Evolutionary conservation across 1,284 basidiomycete genomes (phyloP), one percentile per base, ranked within the genome.

Genomic region (Apiotrichum gracile): DNA sequence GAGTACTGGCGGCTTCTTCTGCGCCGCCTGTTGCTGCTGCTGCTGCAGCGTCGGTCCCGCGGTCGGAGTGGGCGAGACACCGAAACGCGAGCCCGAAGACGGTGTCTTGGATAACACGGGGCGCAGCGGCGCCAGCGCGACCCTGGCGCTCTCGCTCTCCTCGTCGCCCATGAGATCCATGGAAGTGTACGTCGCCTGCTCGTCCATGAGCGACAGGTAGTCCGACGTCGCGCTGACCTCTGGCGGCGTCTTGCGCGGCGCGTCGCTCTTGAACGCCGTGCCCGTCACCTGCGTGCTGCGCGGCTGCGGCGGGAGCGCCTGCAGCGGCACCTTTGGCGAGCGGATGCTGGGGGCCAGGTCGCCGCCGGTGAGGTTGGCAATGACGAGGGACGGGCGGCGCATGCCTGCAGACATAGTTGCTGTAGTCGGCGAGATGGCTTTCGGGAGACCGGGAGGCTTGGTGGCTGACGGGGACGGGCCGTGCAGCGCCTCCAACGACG

Each of bases 231-330:
- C 51, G 41, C 22, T 12, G 31, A 24, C 10, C n/a, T 19, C 16
- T 33, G 29, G 6, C 29, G 24, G 43, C 14, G 14, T 6, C 2
- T 45, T 21, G 26, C 16, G 25, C 16, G 19, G 19, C 29, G 43
- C 8, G n/a, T 33, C 38, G 14, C 7, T 5, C 57, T 69, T 73
- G 61, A 76, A 76, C 13, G 72, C 72, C 3, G 74, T 73, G 4
- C 74, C 74, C 0, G 74, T 74, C 25, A 74, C 74, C 7, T 76
- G 69, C n/a, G 70, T 76, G 19, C 72, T 74, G 21, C 72, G 62
- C 21, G 72, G 66, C 52, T 52, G 57, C 24, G 39, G 57, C 27
- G 26, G 46, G n/a, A 47, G 35, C 35, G 24, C 12, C 14, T 49
- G 46, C 19, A 47, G 10, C 2, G 46, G n/a, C 4, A 42, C 24